Evolutionary conservation across 78 protist genomes (phyloP).

Genomic region (Monosiga brevicollis): DNA sequence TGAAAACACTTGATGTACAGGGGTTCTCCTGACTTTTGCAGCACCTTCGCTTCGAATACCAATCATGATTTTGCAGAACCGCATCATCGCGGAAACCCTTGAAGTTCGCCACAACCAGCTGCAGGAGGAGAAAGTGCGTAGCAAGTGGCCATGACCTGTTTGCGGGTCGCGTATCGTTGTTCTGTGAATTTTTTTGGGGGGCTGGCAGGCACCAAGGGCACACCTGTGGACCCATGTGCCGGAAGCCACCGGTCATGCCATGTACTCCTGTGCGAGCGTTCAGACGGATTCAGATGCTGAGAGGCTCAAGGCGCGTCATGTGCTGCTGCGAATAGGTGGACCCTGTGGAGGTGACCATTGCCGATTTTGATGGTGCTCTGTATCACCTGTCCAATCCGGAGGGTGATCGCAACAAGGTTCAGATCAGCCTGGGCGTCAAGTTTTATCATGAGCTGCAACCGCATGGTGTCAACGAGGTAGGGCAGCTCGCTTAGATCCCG

Average conservation of each 20-base stretch:
- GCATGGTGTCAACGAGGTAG: not conserved
- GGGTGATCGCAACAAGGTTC: slow-evolving; percentile 10
- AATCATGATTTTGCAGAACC: no score
- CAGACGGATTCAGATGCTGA: not conserved
- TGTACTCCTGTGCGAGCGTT: no score
- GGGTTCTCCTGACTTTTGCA: no score
- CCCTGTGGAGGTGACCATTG: slow-evolving; percentile 17
- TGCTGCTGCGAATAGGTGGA: not conserved
- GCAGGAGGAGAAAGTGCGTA: no score
- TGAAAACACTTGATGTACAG: no score
- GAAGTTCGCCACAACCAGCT: not conserved
- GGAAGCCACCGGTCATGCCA: not conserved
- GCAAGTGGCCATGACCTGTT: no score
- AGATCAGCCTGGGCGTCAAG: slow-evolving; percentile 20
- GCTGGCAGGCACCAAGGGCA: no score
- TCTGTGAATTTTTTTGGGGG: no score
- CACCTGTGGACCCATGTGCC: not conserved
- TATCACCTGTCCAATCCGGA: slow-evolving; percentile 36
- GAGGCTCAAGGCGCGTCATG: not conserved
- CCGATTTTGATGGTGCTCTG: slow-evolving; percentile 69
- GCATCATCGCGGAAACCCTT: slow-evolving; percentile 3
- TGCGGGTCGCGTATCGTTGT: no score
- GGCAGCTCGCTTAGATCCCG: slow-evolving; percentile 17
- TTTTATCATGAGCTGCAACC: slow-evolving; percentile 12
- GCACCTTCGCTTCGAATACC: no score